phyloP scores from a whole-genome alignment of 352 stramenopile genomes.

The Phytophthora chlamydospora region DNA sequence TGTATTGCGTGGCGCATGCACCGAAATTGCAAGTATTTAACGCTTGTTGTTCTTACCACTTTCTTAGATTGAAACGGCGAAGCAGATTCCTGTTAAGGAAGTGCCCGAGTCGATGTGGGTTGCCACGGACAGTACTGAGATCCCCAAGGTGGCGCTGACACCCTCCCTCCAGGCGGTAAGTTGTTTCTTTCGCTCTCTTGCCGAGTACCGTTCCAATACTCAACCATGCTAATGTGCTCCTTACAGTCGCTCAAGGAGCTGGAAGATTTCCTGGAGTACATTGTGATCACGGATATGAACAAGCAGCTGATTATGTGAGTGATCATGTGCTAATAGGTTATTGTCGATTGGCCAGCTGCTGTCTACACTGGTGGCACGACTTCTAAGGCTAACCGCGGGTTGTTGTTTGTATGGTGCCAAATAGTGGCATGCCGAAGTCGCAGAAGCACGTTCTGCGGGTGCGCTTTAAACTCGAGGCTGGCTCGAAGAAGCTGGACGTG shows the following conservation, averaged over 20 bases:
- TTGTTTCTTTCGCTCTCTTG: slow-evolving; percentile 10
- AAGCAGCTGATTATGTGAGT: slow-evolving; percentile 63
- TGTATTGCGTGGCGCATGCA: background rate
- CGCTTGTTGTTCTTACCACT: background rate
- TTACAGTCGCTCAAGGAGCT: slow-evolving; percentile 63
- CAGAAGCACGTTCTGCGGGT: slow-evolving; percentile 67
- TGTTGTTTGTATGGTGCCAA: background rate
- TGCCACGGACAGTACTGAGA: slow-evolving; percentile 66
- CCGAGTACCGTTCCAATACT: background rate
- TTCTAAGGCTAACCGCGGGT: background rate
- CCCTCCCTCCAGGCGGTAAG: slow-evolving; percentile 52
- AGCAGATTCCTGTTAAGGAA: slow-evolving; percentile 60
- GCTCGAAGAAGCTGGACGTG: slow-evolving; percentile 69
- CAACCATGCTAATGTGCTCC: background rate
- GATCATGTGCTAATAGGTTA: slow-evolving; percentile 6
- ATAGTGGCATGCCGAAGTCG: slow-evolving; percentile 68
- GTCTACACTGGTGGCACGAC: background rate
- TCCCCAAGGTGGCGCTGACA: slow-evolving; percentile 62
- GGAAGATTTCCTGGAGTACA: slow-evolving; percentile 73
- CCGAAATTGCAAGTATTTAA: background rate
- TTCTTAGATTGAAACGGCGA: slow-evolving; percentile 64
- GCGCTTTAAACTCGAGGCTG: slow-evolving; percentile 65
- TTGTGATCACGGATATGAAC: slow-evolving; percentile 85
- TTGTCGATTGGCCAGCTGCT: background rate
- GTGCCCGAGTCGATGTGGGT: slow-evolving; percentile 73